Percentiles rank a stretch among this genome's conserved stretches.
These are phyloP conservation scores for Tolypocladium tundrense DNA, from an alignment of 2,329 filamentous ascomycete species.

Conservation along the genomic window DNA sequence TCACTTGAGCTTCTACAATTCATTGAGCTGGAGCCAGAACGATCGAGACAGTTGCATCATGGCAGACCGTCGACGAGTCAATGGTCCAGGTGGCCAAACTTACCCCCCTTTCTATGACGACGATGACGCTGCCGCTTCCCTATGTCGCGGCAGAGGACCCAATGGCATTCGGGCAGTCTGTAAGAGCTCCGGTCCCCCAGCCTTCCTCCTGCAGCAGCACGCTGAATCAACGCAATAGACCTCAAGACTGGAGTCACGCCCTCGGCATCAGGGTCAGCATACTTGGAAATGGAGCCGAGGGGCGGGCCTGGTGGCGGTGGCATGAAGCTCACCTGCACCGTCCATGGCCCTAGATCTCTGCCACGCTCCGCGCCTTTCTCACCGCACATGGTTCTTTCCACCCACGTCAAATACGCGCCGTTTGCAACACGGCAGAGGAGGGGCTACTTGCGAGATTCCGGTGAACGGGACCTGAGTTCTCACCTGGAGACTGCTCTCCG, in stretches of 20 bases:
- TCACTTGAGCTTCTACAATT: neutral
- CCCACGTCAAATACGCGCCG: conserved; percentile 92
- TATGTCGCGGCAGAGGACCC: conserved; percentile 41
- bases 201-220: neutral
- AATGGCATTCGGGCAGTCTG: conserved; percentile 58
- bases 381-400: conserved; percentile 81
- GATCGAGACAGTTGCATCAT: conserved; percentile 28
- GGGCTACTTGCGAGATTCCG: conserved; percentile 77
- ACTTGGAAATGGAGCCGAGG: conserved; percentile 55
- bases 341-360: conserved; percentile 85
- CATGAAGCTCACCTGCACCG: conserved; percentile 84
- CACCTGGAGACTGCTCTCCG: conserved; percentile 86
- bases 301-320: conserved; percentile 45
- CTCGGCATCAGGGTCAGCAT: conserved; percentile 88
- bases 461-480: conserved; percentile 79
- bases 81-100: conserved; percentile 74
- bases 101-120: conserved; percentile 62
- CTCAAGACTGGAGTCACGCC: conserved; percentile 87
- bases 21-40: neutral
- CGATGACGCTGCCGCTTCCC: conserved; percentile 32
- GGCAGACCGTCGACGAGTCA: conserved; percentile 81
- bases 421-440: conserved; percentile 77
- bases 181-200: conserved; percentile 4
- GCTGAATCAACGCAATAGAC: conserved; percentile 38
- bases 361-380: conserved; percentile 86